A percentile compares a stretch with the other conserved stretches of the same genome.
phyloP scores from a whole-genome alignment of 805 yeast genomes.

The Ogataea ramenticola region DNA sequence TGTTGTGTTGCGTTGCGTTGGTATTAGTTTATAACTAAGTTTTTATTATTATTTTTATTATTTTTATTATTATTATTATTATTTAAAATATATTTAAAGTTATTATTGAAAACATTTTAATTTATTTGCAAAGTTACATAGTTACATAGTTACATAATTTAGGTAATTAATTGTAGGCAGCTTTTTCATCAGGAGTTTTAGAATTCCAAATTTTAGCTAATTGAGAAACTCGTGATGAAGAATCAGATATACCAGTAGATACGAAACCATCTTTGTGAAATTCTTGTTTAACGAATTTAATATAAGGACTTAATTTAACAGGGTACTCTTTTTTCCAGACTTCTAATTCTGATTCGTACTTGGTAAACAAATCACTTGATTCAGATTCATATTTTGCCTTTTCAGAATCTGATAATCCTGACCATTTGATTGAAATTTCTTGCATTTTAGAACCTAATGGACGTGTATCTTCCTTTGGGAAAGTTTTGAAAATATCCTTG shows the following conservation, averaged over 20 bases:
- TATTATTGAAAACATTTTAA: too few species aligned
- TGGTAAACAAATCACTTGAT: too few species aligned
- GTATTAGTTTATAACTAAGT: not conserved
- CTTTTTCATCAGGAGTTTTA: constrained; percentile 1
- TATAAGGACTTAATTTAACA: not conserved
- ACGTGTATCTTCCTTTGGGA: not conserved
- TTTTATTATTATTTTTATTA: too few species aligned
- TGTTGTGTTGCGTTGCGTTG: too few species aligned
- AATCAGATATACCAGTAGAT: not conserved
- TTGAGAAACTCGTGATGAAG: not conserved
- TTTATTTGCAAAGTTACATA: too few species aligned
- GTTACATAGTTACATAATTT: not conserved
- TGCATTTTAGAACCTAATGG: not conserved
- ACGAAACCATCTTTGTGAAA: not conserved
- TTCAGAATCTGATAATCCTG: not conserved
- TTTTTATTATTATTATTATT: too few species aligned
- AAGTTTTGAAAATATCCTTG: not conserved
- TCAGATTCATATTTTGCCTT: not conserved
- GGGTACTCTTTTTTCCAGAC: constrained; percentile 27
- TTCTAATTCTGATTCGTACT: constrained; percentile 23
- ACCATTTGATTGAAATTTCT: not conserved
- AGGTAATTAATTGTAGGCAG: not conserved
- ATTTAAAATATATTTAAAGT: too few species aligned
- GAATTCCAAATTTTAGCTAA: not conserved
- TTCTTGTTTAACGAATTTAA: not conserved